Base-by-base conservation (phyloP, 106 monocot species). In the Posidonia australis region DNA sequence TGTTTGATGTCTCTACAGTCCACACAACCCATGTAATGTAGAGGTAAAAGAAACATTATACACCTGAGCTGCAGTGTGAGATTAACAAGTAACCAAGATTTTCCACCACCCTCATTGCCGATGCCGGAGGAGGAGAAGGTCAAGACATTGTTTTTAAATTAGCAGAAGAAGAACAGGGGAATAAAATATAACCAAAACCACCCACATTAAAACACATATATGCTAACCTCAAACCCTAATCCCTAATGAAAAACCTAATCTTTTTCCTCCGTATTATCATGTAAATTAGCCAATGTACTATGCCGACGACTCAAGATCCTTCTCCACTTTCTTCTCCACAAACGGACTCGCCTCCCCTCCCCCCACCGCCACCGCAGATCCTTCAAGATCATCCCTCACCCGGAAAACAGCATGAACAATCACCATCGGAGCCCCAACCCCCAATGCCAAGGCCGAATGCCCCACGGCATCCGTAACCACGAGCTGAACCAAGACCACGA, bases 401-500 rank as follows among this genome's bases (percentile, higher is more conserved):
- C 64, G 21, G 27, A 72, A 72, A 23, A 73, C 27, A 0, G 65
- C 73, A 42, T 73, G 73, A 7, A 58, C 26, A 5, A 73, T 5
- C 24, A 73, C 45, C 12, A 58, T 45, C n/a, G 73, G 73, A 18
- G 65, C 13, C 5, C 73, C 55, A 24, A 65, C 26, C 7, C 56
- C 65, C 65, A 65, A 12, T 22, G 73, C 36, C 26, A 65, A 25
- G 18, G 65, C 12, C 20, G 65, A 24, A 43, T 73, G 73, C 28
- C 65, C 57, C 28, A 65, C 25, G 27, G 73, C 64, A 18, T 55
- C 25, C 3, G 73, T 65, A 13, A 72, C 16, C 65, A 73, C 73
- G 12, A 73, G 25, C 73, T 73, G 44, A 56, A 58, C 73, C 13
- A 73, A 19, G n/a, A 73, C 18, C 29, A 73, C 57, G 5, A 73